Base-by-base conservation (phyloP, 169 alveolate species). In the Prorocentrum cordatum region DNA sequence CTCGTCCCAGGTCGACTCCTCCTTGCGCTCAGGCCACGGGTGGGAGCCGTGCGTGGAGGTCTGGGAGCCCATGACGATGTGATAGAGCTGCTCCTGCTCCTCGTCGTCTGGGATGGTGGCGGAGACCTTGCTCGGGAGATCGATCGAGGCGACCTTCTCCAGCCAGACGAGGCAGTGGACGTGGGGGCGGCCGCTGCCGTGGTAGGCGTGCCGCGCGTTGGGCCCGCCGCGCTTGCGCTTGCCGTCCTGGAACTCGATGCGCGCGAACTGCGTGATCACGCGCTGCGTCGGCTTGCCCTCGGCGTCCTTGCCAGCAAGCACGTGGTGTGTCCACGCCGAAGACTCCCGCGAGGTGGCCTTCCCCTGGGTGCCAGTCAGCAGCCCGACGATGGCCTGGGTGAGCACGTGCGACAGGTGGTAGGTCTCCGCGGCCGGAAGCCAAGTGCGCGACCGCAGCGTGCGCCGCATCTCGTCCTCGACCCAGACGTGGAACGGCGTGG, bases 161-260 rank as follows among this genome's bases (percentile, higher is more conserved):
- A 72, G 47, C 84, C 68, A 72, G 29, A 72, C 47, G 16, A 72
- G 84, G 26, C 42, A 10, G 84, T 72, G 84, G 20, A 47, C 39
- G 32, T 72, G 84, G 45, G 35, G n/a, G 27, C 50, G 22, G 18
- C 84, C 84, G 20, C 68, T 18, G 14, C 84, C 84, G 67, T 72
- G 84, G 47, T 72, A 72, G 68, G 31, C 31, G 33, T 45, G 84
- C 32, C 27, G 29, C 12, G 20, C 31, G 14, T 47, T 39, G 2
- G 4, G 9, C 24, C 16, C 61, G 31, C 14, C 32, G 16, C 84
- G 45, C 12, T 42, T 45, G 64, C 84, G 64, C 84, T 72, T 72
- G n/a, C 84, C 67, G 68, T 72, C 84, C 18, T 72, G 84, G 68
- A 72, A 72, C 47, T 72, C 84, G n/a, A 72, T 27, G 26, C 84